Percentiles rank a stretch among this genome's conserved stretches.
Conservation (phyloP, 192 early-diverging fungal genomes). For the Pecoramyces ruminantium region DNA sequence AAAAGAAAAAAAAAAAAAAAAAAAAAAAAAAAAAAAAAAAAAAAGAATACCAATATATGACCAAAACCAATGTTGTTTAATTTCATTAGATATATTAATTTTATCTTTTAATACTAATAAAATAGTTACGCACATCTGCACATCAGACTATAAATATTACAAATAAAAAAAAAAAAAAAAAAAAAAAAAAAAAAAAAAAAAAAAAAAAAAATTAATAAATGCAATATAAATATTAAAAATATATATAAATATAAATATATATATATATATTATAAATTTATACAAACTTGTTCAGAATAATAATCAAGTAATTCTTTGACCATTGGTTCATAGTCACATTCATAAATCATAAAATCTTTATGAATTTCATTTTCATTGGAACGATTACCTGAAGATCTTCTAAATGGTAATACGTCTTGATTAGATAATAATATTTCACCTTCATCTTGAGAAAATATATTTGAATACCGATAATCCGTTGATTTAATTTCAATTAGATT, state of each 20-base stretch:
- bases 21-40: neutral
- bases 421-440: neutral
- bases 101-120: conserved; percentile 30
- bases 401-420: neutral
- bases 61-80: conserved; percentile 44
- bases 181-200: too few species aligned
- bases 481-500: neutral
- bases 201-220: too few species aligned
- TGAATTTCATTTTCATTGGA: neutral
- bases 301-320: conserved; percentile 41
- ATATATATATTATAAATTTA: too few species aligned
- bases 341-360: conserved; percentile 12
- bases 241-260: too few species aligned
- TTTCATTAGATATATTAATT: conserved; percentile 19
- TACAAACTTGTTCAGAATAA: conserved; percentile 51
- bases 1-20: neutral
- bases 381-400: neutral
- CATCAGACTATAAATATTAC: conserved; percentile 26
- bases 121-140: conserved; percentile 64
- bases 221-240: too few species aligned
- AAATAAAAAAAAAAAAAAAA: too few species aligned
- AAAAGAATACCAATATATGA: conserved; percentile 39
- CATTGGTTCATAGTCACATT: conserved; percentile 17
- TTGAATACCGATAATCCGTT: neutral
- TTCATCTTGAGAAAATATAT: neutral